Evolutionary conservation across 441 rosid genomes (phyloP).

Genomic region (Adansonia grandidieri): DNA sequence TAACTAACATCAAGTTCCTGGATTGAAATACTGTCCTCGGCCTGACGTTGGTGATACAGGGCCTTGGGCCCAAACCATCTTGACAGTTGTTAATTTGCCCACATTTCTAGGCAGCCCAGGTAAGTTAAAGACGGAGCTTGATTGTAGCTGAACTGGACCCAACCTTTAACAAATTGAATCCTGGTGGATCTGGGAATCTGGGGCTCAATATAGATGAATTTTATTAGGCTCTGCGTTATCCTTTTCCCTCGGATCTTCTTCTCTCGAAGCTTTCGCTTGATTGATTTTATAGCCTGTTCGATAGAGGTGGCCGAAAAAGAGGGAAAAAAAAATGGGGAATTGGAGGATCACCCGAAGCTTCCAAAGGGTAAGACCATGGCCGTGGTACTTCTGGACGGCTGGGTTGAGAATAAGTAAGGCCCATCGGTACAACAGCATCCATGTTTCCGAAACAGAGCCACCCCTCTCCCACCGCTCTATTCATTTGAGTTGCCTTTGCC

Average conservation of each 20-base stretch:
- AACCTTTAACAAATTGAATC: not conserved
- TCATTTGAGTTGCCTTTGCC: not conserved
- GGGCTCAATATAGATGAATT: not conserved
- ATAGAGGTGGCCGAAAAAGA: not conserved
- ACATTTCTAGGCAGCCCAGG: not conserved
- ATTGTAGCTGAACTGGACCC: not conserved
- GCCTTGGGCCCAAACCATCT: too few relatives aligned
- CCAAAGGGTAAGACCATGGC: conserved; percentile 81
- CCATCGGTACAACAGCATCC: conserved; percentile 86
- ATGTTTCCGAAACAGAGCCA: conserved; percentile 76
- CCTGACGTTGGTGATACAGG: too few relatives aligned
- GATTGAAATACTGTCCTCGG: too few relatives aligned
- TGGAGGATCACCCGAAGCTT: conserved; percentile 82
- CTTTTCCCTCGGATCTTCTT: not conserved
- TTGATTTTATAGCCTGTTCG: not conserved
- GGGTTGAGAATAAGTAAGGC: conserved; percentile 94
- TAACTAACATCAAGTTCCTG: too few relatives aligned
- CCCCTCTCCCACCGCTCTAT: too few relatives aligned
- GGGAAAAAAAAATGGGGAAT: conserved; percentile 51
- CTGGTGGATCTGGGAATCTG: too few relatives aligned
- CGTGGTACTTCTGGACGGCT: conserved; percentile 84
- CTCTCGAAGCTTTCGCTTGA: not conserved
- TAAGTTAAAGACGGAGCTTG: not conserved
- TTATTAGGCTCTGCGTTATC: not conserved
- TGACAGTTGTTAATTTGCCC: too few relatives aligned